Evolutionary conservation across 1,284 basidiomycete species (phyloP).

Genomic region (Jaminaea rosea): DNA sequence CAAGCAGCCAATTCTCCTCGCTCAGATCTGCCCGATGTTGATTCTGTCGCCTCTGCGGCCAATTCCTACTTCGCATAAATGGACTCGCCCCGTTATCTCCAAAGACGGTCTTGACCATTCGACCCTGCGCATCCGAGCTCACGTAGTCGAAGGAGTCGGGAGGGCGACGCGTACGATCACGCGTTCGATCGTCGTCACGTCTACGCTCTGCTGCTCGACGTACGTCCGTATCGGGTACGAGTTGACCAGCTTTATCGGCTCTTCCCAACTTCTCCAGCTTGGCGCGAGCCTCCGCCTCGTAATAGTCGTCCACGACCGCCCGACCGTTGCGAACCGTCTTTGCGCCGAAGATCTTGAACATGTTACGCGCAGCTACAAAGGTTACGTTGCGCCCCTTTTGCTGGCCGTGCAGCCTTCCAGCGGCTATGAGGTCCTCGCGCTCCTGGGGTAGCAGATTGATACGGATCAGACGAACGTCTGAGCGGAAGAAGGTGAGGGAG

Average conservation of each 20-base stretch:
- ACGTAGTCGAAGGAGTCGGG: slow-evolving; percentile 31
- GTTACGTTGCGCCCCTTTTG: slow-evolving; percentile 85
- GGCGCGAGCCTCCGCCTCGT: slow-evolving; percentile 68
- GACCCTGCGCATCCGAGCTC: slow-evolving; percentile 35
- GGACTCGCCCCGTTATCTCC: slow-evolving; percentile 39
- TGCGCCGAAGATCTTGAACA: slow-evolving; percentile 87
- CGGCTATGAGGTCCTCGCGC: slow-evolving; percentile 80
- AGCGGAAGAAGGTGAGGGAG: slow-evolving; percentile 89
- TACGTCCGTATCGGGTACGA: not conserved
- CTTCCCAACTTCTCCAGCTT: slow-evolving; percentile 19
- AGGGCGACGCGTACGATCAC: slow-evolving; percentile 25
- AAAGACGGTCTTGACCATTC: slow-evolving; percentile 34
- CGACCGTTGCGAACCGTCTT: slow-evolving; percentile 77
- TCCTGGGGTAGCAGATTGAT: slow-evolving; percentile 56
- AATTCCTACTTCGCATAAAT: slow-evolving; percentile 33
- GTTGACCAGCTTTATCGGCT: not conserved
- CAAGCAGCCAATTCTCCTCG: slow-evolving; percentile 45
- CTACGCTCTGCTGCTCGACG: slow-evolving; percentile 12
- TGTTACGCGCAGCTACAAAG: slow-evolving; percentile 80
- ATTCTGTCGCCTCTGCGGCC: slow-evolving; percentile 22
- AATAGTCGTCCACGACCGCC: slow-evolving; percentile 90
- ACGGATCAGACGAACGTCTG: slow-evolving; percentile 80
- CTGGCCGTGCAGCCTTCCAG: slow-evolving; percentile 76
- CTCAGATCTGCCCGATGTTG: slow-evolving; percentile 35
- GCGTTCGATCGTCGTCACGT: slow-evolving; percentile 29